Evolutionary conservation across 2,329 filamentous ascomycete genomes (phyloP).

Genomic region (Coniochaeta pulveracea): DNA sequence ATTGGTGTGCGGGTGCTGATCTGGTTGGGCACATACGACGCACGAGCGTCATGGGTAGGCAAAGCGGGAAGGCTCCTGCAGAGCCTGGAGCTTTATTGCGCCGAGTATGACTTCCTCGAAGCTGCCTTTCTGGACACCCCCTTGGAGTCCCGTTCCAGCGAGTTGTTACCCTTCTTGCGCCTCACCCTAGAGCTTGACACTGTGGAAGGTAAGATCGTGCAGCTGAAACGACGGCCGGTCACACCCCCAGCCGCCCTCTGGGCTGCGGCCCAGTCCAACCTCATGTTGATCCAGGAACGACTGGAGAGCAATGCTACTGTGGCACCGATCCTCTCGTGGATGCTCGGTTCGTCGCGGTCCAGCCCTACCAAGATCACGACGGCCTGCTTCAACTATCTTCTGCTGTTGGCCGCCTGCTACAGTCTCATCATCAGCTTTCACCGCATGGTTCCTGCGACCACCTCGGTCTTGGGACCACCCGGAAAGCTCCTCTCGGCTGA

Average conservation of each 20-base stretch:
- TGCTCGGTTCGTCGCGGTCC: slow-evolving; percentile 6
- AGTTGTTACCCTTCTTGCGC: slow-evolving; percentile 9
- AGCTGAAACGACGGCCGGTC: slow-evolving; percentile 6
- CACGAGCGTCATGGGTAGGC: slow-evolving; percentile 10
- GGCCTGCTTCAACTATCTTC: slow-evolving; percentile 9
- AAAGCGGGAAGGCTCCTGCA: slow-evolving; percentile 9
- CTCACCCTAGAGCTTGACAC: slow-evolving; percentile 10
- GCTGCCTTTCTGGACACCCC: slow-evolving; percentile 8
- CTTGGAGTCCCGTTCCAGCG: slow-evolving; percentile 4
- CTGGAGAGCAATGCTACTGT: too few species aligned
- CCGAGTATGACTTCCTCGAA: slow-evolving; percentile 11
- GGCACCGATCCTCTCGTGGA: slow-evolving; percentile 7
- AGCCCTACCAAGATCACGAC: slow-evolving; percentile 9
- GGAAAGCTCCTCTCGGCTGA: slow-evolving; percentile 8
- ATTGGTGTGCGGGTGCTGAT: slow-evolving; percentile 10
- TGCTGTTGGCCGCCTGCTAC: slow-evolving; percentile 10
- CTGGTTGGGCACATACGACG: slow-evolving; percentile 11
- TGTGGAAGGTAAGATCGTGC: slow-evolving; percentile 10
- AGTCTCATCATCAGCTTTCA: slow-evolving; percentile 11
- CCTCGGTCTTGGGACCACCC: slow-evolving; percentile 2
- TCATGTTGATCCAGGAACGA: too few species aligned
- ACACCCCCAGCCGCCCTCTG: slow-evolving; percentile 5
- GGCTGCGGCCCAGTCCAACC: too few species aligned
- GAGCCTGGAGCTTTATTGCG: slow-evolving; percentile 9
- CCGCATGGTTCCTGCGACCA: slow-evolving; percentile 8